These are phyloP conservation scores for Dysphania ambrosioides DNA, from an alignment of 148 eudicot species.

Conservation along the genomic window DNA sequence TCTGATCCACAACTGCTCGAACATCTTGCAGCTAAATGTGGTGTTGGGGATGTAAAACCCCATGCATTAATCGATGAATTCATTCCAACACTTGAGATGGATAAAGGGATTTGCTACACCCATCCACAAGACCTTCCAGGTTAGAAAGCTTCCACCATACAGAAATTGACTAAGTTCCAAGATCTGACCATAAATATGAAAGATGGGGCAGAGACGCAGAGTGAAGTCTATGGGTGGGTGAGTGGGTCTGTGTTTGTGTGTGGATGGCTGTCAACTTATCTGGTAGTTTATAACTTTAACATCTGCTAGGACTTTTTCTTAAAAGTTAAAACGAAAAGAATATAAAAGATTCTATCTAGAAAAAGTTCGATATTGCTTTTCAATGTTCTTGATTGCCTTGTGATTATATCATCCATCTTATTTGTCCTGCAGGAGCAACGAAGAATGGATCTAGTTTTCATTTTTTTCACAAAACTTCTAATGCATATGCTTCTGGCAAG, in stretches of 20 bases:
- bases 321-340: too few species aligned
- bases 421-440: slow-evolving; percentile 47
- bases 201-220: background rate
- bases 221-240: too few species aligned
- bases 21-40: slow-evolving; percentile 65
- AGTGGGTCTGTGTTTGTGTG: too few species aligned
- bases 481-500: slow-evolving; percentile 74
- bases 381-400: background rate
- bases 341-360: too few species aligned
- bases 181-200: background rate
- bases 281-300: too few species aligned
- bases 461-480: slow-evolving; percentile 60
- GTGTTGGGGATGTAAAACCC: slow-evolving; percentile 35
- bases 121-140: slow-evolving; percentile 88
- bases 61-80: slow-evolving; percentile 72
- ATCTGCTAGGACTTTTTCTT: too few species aligned
- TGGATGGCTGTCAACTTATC: background rate
- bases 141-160: slow-evolving; percentile 19
- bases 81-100: slow-evolving; percentile 58
- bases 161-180: background rate
- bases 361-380: background rate
- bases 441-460: slow-evolving; percentile 61
- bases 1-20: slow-evolving; percentile 62
- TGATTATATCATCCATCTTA: too few species aligned
- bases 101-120: slow-evolving; percentile 71